Evolutionary conservation across 73 alveolate species (phyloP), one percentile per base, ranked within the genome.

Genomic region (Symbiodinium pilosum): DNA sequence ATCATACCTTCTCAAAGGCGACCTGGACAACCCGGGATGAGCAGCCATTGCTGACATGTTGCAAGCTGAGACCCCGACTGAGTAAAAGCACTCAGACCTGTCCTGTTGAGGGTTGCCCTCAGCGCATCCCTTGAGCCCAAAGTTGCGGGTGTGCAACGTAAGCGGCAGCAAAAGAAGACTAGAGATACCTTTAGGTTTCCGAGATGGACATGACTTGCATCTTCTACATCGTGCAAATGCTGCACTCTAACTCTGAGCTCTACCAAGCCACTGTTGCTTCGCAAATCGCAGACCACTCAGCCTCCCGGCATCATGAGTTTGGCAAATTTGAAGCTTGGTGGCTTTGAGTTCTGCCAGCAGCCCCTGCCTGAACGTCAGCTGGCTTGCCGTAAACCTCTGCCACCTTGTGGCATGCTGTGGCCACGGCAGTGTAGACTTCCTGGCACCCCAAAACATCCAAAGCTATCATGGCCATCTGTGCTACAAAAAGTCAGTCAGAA

Each of bases 111-210:
- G 93, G 59, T 39, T 42, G 54, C 95, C 95, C 71, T 41, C 95
- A 88, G 86, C 95, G 59, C 75, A 88, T 64, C 95, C 75, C 43
- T 88, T 16, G 85, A 68, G 87, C 95, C n/a, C 93, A 77, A 59
- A 88, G 30, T 38, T 39, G 44, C n/a, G 32, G 34, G 59, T 12
- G 77, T 36, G 42, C 41, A 56, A 5, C 16, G 71, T 54, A 21
- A 30, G 16, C 71, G 71, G n/a, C 16, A 0, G 26, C n/a, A 54
- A 30, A 12, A 54, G 71, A 3, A 3, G 30, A 12, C 71, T 1
- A 4, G 71, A 21, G 71, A 21, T 21, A 5, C 16, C 26, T 54
- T 54, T 30, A 30, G 71, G 71, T 30, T 21, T 54, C 71, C 71
- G 71, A 21, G n/a, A 21, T 54, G 71, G n/a, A 7, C 71, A 54